These are phyloP conservation scores for Galeopsis tetrahit DNA, from an alignment of 257 asterid genomes.

Conservation along the genomic window DNA sequence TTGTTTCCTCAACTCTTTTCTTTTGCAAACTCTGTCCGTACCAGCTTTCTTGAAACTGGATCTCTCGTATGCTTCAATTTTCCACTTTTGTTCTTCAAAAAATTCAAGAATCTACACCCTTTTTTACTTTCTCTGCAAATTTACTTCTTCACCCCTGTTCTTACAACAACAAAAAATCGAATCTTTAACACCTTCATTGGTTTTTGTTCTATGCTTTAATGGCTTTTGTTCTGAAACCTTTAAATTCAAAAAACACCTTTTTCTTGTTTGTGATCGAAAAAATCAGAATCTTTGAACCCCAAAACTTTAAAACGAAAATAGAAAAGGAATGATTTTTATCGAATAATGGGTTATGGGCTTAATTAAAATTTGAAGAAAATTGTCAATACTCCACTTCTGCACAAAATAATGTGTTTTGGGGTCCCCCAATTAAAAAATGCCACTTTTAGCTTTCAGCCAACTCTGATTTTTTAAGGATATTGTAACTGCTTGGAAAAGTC, in stretches of 20 bases:
- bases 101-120: background rate
- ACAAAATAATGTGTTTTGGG: slow-evolving; percentile 1
- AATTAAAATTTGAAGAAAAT: background rate
- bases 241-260: background rate
- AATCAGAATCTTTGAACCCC: background rate
- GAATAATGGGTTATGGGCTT: background rate
- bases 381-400: slow-evolving; percentile 17
- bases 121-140: background rate
- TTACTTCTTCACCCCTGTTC: background rate
- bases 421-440: slow-evolving; percentile 12
- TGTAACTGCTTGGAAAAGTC: background rate
- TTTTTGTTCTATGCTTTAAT: background rate
- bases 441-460: background rate
- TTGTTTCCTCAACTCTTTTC: background rate
- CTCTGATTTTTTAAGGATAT: background rate
- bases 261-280: background rate
- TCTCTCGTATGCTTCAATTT: background rate
- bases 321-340: background rate
- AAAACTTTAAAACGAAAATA: background rate
- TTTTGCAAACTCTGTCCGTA: background rate
- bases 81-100: background rate
- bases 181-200: background rate
- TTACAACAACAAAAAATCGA: background rate
- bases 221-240: background rate
- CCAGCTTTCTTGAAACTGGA: background rate